Percentiles rank a stretch among this genome's conserved stretches.
phyloP scores from a whole-genome alignment of 306 rosid genomes.

The Begonia loranthoides region DNA sequence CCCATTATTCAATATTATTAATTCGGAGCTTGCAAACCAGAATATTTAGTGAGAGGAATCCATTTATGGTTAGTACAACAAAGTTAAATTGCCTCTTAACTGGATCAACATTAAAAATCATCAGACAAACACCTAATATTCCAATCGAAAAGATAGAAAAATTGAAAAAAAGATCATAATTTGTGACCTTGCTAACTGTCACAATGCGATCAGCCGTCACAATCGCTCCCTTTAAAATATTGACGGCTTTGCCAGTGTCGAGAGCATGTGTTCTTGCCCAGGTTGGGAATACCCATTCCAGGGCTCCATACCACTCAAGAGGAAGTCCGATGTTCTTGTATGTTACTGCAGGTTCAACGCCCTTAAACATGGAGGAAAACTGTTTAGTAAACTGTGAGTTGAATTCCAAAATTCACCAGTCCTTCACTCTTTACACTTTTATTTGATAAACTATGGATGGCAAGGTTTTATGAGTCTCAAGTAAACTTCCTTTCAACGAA shows the following conservation, averaged over 20 bases:
- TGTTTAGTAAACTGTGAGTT: too few relatives aligned
- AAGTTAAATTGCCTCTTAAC: too few relatives aligned
- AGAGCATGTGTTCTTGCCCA: conserved; percentile 97
- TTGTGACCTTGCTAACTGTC: conserved; percentile 71
- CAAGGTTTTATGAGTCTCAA: too few relatives aligned
- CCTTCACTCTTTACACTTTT: too few relatives aligned
- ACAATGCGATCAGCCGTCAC: conserved; percentile 80
- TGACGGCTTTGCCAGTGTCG: conserved; percentile 81
- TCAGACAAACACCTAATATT: conserved; percentile 4
- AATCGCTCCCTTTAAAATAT: conserved; percentile 75
- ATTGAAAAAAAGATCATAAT: conserved; percentile 11
- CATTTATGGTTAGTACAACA: too few relatives aligned
- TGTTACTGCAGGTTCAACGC: conserved; percentile 73
- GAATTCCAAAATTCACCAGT: too few relatives aligned
- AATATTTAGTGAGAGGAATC: background rate
- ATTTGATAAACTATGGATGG: too few relatives aligned
- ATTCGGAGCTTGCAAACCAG: background rate
- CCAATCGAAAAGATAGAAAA: conserved; percentile 4
- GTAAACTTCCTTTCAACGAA: conserved; percentile 3
- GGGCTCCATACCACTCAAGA: conserved; percentile 68
- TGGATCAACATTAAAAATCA: background rate
- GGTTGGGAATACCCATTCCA: conserved; percentile 76
- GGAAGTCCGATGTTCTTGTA: conserved; percentile 70
- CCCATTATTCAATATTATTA: too few relatives aligned
- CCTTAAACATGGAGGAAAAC: conserved; percentile 30